Base-by-base conservation (phyloP, 345 rosid species). In the Eutrema japonicum region DNA sequence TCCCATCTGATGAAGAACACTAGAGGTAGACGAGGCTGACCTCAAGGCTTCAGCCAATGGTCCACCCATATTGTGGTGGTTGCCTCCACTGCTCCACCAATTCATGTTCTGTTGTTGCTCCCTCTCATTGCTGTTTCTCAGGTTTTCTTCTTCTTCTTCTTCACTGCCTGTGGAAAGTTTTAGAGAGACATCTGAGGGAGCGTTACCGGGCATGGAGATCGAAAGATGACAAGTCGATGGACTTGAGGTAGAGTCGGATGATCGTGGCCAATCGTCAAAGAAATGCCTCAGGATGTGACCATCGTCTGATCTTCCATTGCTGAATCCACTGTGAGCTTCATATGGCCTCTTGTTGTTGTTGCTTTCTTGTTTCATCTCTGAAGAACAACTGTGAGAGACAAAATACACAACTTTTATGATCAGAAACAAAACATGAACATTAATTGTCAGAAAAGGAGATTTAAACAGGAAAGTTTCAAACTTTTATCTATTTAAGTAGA, bases 21-120 rank as follows among this genome's bases (percentile, higher is more conserved):
- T 88, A 0, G 79, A 55, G 0, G 60, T 59, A 2, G 93, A 89
- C 0, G 96, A 83, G 1, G 80, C 80, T 4, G 97, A 89, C 32
- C 97, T 78, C 68, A 95, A 62, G 3, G 96, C 97, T 81, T 95
- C 98, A 0, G 94, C 99, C 0, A 95, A 86, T 1, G 99, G 99
- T 7, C 99, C 98, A 3, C 96, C 99, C 92, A 92, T 77, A 84
- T 40, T 70, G 38, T 77, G 46, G 10, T 77, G 76, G 64, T 81
- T 82, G 0, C 87, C 52, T 13, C 82, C 79, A 93, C 92, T 87
- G 7, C 89, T 89, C 38, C 80, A 82, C 85, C 94, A 87, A 32
- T 82, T 85, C 77, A 85, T 63, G 2, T 51, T 85, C 14, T 57
- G 68, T 30, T 77, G 30, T 10, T 79, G 88, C 66, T 77, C 88